Evolutionary conservation across 768 basidiomycete species (phyloP), one percentile per base, ranked within the genome.

Genomic region (Hemileccinum rubropunctum): DNA sequence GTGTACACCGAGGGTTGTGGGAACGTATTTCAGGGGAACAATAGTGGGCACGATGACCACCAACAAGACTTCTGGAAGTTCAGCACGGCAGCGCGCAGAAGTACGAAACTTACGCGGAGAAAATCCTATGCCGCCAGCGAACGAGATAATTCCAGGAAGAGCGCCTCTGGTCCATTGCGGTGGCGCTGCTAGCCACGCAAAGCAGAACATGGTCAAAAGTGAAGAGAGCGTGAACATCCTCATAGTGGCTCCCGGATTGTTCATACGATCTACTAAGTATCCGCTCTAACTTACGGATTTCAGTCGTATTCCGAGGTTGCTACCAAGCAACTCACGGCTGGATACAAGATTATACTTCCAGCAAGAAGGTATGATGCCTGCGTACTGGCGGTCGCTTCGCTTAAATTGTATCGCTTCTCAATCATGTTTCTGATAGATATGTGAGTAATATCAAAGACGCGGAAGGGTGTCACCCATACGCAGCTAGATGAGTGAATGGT

Each of bases 1-100:
- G 61, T 91, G 87, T 7, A 83, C 81, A 1, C 87, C 88, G 0
- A 91, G 73, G 5, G 86, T 86, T 1, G 89, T 90, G 2, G 86
- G 84, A 39, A 91, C 81, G 63, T 85, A 90, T 62, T 84, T 85
- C 17, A 76, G 56, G 7, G 81, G 77, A 0, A 91, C 86, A 26
- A 91, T 78, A 45, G 76, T 78, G 1, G 88, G 87, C 0, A 90
- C 88, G 30, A 91, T 73, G 14, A 91, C 74, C 8, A 86, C 88
- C 11, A 90, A 73, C 10, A 91, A 69, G 26, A 90, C 88, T 88
- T 54, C 27, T 14, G 4, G 38, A 32, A 34, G 35, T 21, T 59
- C 30, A 56, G 37, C 56, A 26, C 4, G 26, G 52, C 33, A 32
- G 15, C 14, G 13, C 14, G 9, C 13, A 42, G 18, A 53, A 42